phyloP scores from a whole-genome alignment of 805 yeast genomes.

The Ogataea angusta region DNA sequence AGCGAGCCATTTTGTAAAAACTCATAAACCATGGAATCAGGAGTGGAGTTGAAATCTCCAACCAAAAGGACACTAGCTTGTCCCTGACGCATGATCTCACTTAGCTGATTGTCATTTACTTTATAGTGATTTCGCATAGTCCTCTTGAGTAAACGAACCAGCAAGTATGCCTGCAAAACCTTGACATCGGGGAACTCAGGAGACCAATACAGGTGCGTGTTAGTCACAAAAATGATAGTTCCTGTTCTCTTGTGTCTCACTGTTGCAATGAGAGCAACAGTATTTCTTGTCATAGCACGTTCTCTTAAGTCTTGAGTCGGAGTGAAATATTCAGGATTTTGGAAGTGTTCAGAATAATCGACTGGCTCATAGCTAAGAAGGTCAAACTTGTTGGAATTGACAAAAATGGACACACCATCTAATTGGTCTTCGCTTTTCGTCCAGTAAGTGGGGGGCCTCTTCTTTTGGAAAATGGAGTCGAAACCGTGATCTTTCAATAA shows the following conservation, averaged over 20 bases:
- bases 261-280: slow-evolving; percentile 53
- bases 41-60: slow-evolving; percentile 57
- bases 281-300: slow-evolving; percentile 46
- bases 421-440: slow-evolving; percentile 40
- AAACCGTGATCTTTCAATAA: slow-evolving; percentile 32
- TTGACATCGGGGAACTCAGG: slow-evolving; percentile 52
- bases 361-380: slow-evolving; percentile 32
- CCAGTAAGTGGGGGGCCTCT: slow-evolving; percentile 56
- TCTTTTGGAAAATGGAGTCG: slow-evolving; percentile 45
- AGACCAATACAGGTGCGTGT: slow-evolving; percentile 61
- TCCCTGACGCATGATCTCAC: slow-evolving; percentile 20
- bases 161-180: slow-evolving; percentile 47
- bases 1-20: slow-evolving; percentile 35
- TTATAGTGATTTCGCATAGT: slow-evolving; percentile 26
- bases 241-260: slow-evolving; percentile 42
- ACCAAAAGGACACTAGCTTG: slow-evolving; percentile 41
- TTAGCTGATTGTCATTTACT: slow-evolving; percentile 10
- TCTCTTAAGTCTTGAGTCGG: slow-evolving; percentile 34
- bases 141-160: slow-evolving; percentile 33
- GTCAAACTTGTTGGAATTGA: slow-evolving; percentile 46
- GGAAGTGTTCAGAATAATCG: slow-evolving; percentile 32
- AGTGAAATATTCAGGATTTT: slow-evolving; percentile 27
- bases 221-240: slow-evolving; percentile 44
- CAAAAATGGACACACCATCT: slow-evolving; percentile 61
- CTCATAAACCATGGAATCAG: slow-evolving; percentile 47